A percentile compares a stretch with the other conserved stretches of the same genome.
These are phyloP conservation scores for Tricholoma flavovirens DNA, from an alignment of 768 basidiomycete species.

Conservation along the genomic window DNA sequence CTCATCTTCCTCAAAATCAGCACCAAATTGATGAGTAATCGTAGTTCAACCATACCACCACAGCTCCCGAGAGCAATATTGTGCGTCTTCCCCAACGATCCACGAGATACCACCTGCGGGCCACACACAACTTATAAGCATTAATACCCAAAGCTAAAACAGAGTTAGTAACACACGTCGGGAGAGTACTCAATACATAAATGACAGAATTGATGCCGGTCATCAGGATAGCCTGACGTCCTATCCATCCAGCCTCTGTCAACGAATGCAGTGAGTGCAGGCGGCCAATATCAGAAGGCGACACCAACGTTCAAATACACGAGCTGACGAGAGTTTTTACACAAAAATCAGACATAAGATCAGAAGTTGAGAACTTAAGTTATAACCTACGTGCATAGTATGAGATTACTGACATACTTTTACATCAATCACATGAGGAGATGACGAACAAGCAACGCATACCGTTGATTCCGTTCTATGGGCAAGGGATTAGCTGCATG, in stretches of 20 bases:
- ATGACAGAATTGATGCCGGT: slow-evolving; percentile 80
- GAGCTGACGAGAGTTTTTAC: slow-evolving; percentile 38
- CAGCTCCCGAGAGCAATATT: slow-evolving; percentile 73
- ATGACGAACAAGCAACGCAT: slow-evolving; percentile 15
- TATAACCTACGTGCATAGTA: slow-evolving; percentile 80
- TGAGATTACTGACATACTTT: slow-evolving; percentile 64
- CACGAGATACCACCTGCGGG: slow-evolving; percentile 74
- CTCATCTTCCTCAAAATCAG: slow-evolving; percentile 60
- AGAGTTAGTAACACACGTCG: slow-evolving; percentile 44
- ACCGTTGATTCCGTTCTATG: slow-evolving; percentile 93
- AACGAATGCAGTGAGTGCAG: neutral
- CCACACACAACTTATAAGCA: slow-evolving; percentile 3
- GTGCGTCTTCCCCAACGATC: slow-evolving; percentile 79
- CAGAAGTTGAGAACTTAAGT: neutral
- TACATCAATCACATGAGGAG: slow-evolving; percentile 4
- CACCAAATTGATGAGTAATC: neutral
- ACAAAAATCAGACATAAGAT: neutral
- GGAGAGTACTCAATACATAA: slow-evolving; percentile 63
- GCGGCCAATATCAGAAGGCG: neutral
- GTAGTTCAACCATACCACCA: slow-evolving; percentile 40
- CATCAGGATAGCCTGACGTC: slow-evolving; percentile 83
- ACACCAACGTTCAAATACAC: slow-evolving; percentile 81
- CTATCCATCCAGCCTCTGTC: slow-evolving; percentile 82
- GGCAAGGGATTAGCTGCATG: neutral
- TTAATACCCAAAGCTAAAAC: neutral